These are phyloP conservation scores for Tubosaeta sp. DNA, from an alignment of 768 basidiomycete species.

Conservation along the genomic window DNA sequence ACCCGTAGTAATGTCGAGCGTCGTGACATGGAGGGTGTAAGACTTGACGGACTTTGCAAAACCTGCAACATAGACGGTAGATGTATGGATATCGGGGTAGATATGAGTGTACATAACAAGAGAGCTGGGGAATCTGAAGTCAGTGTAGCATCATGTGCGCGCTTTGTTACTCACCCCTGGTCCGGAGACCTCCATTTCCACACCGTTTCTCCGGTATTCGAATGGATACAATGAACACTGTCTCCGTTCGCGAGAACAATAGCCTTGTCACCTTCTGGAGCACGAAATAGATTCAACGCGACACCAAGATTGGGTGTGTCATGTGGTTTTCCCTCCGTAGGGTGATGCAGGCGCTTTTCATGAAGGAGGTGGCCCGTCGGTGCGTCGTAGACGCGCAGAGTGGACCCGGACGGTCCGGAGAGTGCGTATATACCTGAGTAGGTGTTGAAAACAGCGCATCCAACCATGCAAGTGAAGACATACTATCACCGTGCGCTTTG, in stretches of 20 bases:
- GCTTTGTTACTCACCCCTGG: slow-evolving; percentile 47
- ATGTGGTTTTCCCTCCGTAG: slow-evolving; percentile 38
- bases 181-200: slow-evolving; percentile 78
- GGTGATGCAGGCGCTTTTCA: slow-evolving; percentile 59
- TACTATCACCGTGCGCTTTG: slow-evolving; percentile 54
- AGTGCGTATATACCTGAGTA: slow-evolving; percentile 62
- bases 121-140: slow-evolving; percentile 40
- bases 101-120: slow-evolving; percentile 63
- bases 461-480: slow-evolving; percentile 18
- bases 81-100: slow-evolving; percentile 43
- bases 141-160: neutral
- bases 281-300: slow-evolving; percentile 40
- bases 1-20: slow-evolving; percentile 54
- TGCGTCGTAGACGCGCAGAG: slow-evolving; percentile 62
- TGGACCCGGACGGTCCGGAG: slow-evolving; percentile 72
- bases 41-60: slow-evolving; percentile 40
- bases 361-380: slow-evolving; percentile 58
- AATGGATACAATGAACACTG: slow-evolving; percentile 49
- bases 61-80: slow-evolving; percentile 54
- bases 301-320: slow-evolving; percentile 57
- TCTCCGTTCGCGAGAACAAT: slow-evolving; percentile 59
- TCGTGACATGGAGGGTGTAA: slow-evolving; percentile 64
- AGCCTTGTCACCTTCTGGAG: slow-evolving; percentile 18
- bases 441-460: neutral
- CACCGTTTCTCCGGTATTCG: slow-evolving; percentile 45